Evolutionary conservation across 305 asterid genomes (phyloP).

Genomic region (Nicotiana rustica): DNA sequence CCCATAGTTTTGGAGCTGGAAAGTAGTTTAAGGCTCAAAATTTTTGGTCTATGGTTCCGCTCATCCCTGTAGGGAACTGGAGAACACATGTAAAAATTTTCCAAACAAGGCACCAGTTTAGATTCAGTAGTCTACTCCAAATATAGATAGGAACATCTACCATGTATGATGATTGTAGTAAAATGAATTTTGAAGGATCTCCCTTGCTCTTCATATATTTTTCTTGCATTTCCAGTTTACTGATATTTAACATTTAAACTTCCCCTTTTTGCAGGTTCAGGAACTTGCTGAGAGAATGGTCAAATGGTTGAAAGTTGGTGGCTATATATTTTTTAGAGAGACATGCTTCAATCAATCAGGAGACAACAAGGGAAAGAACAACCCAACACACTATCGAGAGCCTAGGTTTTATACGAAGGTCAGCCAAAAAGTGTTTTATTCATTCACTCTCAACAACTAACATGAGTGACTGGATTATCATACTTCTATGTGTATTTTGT

Average conservation of each 20-base stretch:
- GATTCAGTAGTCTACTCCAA: not conserved
- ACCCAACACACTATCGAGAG: conserved; percentile 95
- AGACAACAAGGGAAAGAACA: conserved; percentile 78
- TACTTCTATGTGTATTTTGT: not conserved
- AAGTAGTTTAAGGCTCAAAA: no score
- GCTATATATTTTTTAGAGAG: conserved; percentile 88
- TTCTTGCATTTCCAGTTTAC: not conserved
- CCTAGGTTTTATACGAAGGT: conserved; percentile 96
- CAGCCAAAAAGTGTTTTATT: not conserved
- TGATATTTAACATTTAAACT: not conserved
- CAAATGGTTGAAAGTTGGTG: conserved; percentile 93
- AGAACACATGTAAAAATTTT: not conserved
- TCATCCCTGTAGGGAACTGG: not conserved
- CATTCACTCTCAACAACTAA: not conserved
- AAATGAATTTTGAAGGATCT: not conserved
- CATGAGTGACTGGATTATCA: not conserved
- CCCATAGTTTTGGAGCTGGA: not conserved
- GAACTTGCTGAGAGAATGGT: conserved; percentile 72
- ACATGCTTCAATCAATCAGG: conserved; percentile 97
- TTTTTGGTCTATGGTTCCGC: no score
- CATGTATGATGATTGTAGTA: not conserved
- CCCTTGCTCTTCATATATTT: not conserved
- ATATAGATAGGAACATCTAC: not conserved
- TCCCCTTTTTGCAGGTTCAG: conserved; percentile 63
- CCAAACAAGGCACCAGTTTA: not conserved